Percentiles rank a stretch among this genome's conserved stretches.
These are phyloP conservation scores for Thermomucor indicae-seudaticae DNA, from an alignment of 371 early-diverging fungal species.

Conservation along the genomic window DNA sequence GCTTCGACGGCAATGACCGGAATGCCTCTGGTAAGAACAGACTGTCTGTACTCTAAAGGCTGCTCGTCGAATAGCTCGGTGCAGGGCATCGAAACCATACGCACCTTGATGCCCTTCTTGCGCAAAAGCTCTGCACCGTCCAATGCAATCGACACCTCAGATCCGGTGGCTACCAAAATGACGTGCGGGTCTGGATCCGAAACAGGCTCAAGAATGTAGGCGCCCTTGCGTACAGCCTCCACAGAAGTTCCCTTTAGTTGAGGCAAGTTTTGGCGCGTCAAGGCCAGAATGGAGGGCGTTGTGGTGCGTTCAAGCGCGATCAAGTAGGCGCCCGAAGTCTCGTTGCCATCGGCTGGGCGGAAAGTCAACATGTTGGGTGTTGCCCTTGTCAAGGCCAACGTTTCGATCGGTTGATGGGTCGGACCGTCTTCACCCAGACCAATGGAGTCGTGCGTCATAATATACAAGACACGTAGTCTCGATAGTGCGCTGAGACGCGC, in stretches of 20 bases:
- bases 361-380: constrained; percentile 89
- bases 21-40: constrained; percentile 77
- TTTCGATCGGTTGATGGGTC: constrained; percentile 99
- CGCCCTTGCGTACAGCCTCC: constrained; percentile 77
- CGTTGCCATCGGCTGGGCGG: constrained; percentile 98
- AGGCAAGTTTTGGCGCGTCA: constrained; percentile 96
- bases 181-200: constrained; percentile 57
- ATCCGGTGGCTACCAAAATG: constrained; percentile 91
- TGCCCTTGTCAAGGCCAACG: constrained; percentile 91
- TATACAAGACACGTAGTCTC: constrained; percentile 86
- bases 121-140: constrained; percentile 76
- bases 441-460: constrained; percentile 99
- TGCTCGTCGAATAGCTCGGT: constrained; percentile 95
- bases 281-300: constrained; percentile 85
- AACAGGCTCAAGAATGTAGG: constrained; percentile 70
- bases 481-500: constrained; percentile 92
- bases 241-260: constrained; percentile 82
- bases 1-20: constrained; percentile 94
- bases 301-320: constrained; percentile 68
- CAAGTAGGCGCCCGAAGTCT: constrained; percentile 89
- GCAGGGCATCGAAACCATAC: constrained; percentile 97
- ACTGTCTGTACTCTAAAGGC: constrained; percentile 75
- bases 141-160: constrained; percentile 90
- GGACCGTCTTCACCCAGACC: constrained; percentile 99
- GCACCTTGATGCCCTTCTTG: constrained; percentile 55